Evolutionary conservation across 2,329 filamentous ascomycete genomes (phyloP).

Genomic region (Dothideomycetes sp.): DNA sequence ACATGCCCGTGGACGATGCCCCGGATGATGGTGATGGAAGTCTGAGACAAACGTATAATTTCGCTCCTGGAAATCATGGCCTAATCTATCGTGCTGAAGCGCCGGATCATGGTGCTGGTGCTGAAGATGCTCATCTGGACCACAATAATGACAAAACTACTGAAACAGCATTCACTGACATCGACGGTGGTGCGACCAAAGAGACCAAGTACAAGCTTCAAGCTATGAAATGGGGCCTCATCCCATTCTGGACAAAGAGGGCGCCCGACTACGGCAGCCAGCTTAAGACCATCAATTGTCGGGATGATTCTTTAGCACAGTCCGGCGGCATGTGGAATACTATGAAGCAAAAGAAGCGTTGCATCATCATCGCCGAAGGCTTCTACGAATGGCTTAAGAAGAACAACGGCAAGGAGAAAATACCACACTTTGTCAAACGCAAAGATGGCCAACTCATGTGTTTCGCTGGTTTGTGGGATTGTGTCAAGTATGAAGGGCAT

Average conservation of each 20-base stretch:
- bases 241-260: slow-evolving; percentile 88
- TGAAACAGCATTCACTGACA: slow-evolving; percentile 1
- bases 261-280: slow-evolving; percentile 66
- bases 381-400: slow-evolving; percentile 96
- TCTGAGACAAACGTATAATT: slow-evolving; percentile 74
- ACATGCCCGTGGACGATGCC: slow-evolving; percentile 56
- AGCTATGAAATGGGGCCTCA: slow-evolving; percentile 89
- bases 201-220: slow-evolving; percentile 67
- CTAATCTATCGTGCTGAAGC: slow-evolving; percentile 74
- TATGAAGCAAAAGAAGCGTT: slow-evolving; percentile 84
- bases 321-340: slow-evolving; percentile 78
- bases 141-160: slow-evolving; percentile 11
- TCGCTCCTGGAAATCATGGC: slow-evolving; percentile 78
- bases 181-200: slow-evolving; percentile 15
- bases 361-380: slow-evolving; percentile 77
- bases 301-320: slow-evolving; percentile 71
- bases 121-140: background rate
- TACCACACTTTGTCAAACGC: slow-evolving; percentile 74
- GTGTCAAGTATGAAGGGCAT: slow-evolving; percentile 63
- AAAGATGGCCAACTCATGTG: slow-evolving; percentile 78
- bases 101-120: slow-evolving; percentile 47
- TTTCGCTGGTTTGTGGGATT: slow-evolving; percentile 87
- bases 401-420: slow-evolving; percentile 62
- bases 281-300: slow-evolving; percentile 89
- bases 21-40: slow-evolving; percentile 67